Conservation (phyloP, 345 rosid genomes). For the Microthlaspi erraticum region DNA sequence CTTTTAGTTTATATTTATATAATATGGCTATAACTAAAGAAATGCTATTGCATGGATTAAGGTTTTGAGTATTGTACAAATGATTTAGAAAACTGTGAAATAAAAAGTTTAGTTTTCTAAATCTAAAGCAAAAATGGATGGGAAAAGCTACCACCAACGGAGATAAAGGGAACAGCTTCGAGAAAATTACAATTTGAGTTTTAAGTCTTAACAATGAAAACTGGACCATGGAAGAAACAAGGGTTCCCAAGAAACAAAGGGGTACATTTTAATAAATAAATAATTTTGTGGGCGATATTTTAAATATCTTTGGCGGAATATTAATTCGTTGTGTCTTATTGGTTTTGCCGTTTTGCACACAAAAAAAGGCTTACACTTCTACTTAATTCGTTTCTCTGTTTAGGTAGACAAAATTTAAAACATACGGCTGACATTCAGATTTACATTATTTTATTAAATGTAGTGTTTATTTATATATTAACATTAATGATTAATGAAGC, state of each 20-base stretch:
- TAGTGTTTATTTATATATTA: neutral
- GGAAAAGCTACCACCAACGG: neutral
- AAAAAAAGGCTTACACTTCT: neutral
- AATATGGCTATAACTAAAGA: no score
- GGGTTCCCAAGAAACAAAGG: neutral
- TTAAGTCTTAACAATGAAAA: neutral
- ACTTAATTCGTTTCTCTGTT: constrained; percentile 2
- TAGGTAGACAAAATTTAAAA: neutral
- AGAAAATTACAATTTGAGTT: neutral
- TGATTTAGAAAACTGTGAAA: neutral
- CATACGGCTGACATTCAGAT: constrained; percentile 13
- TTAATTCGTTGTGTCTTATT: neutral
- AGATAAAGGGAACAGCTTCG: neutral
- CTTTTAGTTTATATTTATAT: no score
- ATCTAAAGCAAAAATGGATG: neutral
- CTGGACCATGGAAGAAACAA: neutral
- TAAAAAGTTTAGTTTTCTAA: neutral
- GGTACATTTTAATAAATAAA: neutral
- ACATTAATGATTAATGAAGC: constrained; percentile 26
- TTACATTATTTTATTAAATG: constrained; percentile 10
- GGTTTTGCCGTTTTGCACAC: no score
- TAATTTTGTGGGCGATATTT: neutral
- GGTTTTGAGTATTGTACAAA: no score
- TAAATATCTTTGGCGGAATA: neutral
- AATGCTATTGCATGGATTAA: no score